Evolutionary conservation across 495 filamentous ascomycete species (phyloP).

Genomic region (Podospora pseudocomata): DNA sequence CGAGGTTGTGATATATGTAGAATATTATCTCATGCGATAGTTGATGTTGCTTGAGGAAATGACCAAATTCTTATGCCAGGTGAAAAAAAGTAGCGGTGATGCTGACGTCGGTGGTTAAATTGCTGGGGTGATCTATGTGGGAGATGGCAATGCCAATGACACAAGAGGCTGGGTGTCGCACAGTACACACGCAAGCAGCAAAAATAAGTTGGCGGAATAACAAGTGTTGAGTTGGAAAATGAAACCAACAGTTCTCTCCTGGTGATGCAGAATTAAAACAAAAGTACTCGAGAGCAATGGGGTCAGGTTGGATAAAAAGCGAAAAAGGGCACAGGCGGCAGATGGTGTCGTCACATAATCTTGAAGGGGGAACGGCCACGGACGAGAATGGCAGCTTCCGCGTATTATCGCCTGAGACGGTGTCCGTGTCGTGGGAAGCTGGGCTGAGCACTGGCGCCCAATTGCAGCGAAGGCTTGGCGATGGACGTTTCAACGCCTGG

Average conservation of each 20-base stretch:
- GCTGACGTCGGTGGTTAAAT: neutral
- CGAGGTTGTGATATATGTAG: neutral
- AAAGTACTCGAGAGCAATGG: neutral
- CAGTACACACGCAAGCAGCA: neutral
- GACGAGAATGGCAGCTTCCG: neutral
- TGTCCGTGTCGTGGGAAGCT: neutral
- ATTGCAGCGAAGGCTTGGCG: neutral
- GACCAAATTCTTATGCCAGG: neutral
- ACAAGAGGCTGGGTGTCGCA: neutral
- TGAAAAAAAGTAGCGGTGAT: neutral
- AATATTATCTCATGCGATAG: neutral
- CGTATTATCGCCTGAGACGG: neutral
- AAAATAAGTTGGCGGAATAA: neutral
- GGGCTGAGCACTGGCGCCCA: neutral
- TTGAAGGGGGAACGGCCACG: neutral
- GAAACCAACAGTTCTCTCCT: neutral
- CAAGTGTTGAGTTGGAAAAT: neutral
- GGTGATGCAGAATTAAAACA: conserved; percentile 1
- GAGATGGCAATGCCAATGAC: neutral
- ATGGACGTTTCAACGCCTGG: neutral
- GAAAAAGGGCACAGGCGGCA: conserved; percentile 7
- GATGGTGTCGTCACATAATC: conserved; percentile 8
- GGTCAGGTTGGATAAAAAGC: neutral
- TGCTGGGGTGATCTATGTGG: neutral
- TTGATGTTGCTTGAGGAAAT: neutral